phyloP scores from a whole-genome alignment of 2,329 filamentous ascomycete genomes.

The Paecilomyces dactylethromorphus region DNA sequence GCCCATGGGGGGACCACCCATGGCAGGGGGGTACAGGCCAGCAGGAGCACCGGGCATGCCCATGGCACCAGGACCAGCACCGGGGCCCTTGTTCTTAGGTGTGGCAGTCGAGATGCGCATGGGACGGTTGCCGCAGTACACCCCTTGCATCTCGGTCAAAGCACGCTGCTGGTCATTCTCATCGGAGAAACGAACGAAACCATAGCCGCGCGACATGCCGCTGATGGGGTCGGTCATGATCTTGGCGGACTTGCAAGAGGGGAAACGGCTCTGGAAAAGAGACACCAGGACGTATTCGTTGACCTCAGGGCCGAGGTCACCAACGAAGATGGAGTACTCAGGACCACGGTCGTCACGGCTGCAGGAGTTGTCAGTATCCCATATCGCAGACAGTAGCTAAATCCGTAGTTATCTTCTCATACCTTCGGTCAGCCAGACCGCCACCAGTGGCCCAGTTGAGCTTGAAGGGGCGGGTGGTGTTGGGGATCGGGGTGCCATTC shows the following conservation, averaged over 20 bases:
- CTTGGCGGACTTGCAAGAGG: conserved; percentile 97
- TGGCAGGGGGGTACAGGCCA: conserved; percentile 57
- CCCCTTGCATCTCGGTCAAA: conserved; percentile 95
- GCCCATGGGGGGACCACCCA: conserved; percentile 63
- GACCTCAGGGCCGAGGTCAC: conserved; percentile 94
- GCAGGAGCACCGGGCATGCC: conserved; percentile 46
- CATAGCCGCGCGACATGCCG: conserved; percentile 94
- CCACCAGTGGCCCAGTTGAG: conserved; percentile 98
- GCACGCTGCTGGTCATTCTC: conserved; percentile 95
- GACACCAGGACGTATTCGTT: conserved; percentile 98
- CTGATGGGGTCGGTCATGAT: conserved; percentile 99
- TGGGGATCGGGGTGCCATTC: conserved; percentile 84
- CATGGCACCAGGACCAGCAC: conserved; percentile 46
- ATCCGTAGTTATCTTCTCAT: conserved; percentile 22
- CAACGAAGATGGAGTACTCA: conserved; percentile 96
- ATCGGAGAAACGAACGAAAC: conserved; percentile 94
- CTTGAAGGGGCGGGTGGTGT: conserved; percentile 93
- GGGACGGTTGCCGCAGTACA: conserved; percentile 96
- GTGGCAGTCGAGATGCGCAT: conserved; percentile 98
- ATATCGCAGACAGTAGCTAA: not conserved
- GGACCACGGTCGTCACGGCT: conserved; percentile 87
- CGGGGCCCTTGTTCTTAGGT: conserved; percentile 74
- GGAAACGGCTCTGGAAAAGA: conserved; percentile 93
- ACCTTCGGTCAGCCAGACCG: conserved; percentile 89
- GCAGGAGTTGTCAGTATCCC: conserved; percentile 6